Percentiles rank a stretch among this genome's conserved stretches.
Conservation (phyloP, 805 yeast species). For the Starmerella apicola region DNA sequence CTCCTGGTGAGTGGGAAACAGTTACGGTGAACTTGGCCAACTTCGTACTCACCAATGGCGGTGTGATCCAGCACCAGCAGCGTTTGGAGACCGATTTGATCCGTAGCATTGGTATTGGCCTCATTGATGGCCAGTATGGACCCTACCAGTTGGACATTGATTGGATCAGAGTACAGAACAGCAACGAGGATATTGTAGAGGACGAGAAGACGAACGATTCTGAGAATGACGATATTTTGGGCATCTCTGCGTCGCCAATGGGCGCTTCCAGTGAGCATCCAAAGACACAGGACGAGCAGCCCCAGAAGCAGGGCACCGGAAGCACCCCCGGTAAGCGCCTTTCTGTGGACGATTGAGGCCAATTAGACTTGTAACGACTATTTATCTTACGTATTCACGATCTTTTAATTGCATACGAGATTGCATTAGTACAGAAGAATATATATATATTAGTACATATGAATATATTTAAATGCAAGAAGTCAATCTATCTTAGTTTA, state of each 20-base stretch:
- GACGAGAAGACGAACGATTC: background rate
- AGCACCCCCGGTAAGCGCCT: slow-evolving; percentile 21
- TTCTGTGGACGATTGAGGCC: slow-evolving; percentile 20
- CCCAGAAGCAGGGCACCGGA: background rate
- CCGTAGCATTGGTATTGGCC: slow-evolving; percentile 64
- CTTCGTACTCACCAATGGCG: slow-evolving; percentile 74
- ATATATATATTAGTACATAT: too few species aligned
- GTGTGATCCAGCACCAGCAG: slow-evolving; percentile 48
- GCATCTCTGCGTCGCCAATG: background rate
- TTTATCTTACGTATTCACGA: too few species aligned
- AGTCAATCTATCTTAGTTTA: too few species aligned
- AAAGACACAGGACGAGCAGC: slow-evolving; percentile 1
- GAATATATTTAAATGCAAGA: too few species aligned
- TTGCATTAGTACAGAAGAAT: too few species aligned
- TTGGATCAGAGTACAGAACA: slow-evolving; percentile 49
- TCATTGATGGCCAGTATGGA: slow-evolving; percentile 66
- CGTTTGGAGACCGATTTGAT: slow-evolving; percentile 51
- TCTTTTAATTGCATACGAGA: too few species aligned
- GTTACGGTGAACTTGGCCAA: slow-evolving; percentile 65
- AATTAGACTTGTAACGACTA: too few species aligned
- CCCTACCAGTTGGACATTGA: slow-evolving; percentile 59
- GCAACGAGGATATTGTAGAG: slow-evolving; percentile 10
- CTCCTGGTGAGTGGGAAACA: slow-evolving; percentile 73
- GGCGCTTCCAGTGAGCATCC: background rate
- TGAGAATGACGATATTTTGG: background rate